These are phyloP conservation scores for Cryptosporidium meleagridis DNA, from an alignment of 169 alveolate genomes.

Conservation along the genomic window DNA sequence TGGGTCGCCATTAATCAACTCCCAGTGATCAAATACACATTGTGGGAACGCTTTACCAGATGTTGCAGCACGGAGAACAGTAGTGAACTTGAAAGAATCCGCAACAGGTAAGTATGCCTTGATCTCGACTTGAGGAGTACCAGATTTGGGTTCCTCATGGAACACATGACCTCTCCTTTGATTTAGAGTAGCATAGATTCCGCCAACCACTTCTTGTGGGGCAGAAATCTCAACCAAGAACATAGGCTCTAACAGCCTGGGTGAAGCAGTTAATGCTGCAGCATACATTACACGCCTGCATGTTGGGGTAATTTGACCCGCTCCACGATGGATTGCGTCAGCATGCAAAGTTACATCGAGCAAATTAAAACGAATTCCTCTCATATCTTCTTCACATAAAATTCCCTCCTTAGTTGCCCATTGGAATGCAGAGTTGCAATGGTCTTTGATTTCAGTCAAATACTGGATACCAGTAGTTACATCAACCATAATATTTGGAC, in stretches of 20 bases:
- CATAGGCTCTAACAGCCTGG: conserved; percentile 98
- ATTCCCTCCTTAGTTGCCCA: conserved; percentile 99
- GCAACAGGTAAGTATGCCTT: conserved; percentile 99
- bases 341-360: conserved; percentile 98
- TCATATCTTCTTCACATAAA: conserved; percentile 98
- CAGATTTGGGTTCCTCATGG: conserved; percentile 96
- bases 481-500: conserved; percentile 97
- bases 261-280: conserved; percentile 95
- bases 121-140: conserved; percentile 97
- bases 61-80: conserved; percentile 98
- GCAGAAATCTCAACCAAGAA: conserved; percentile 97
- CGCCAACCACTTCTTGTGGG: conserved; percentile 96
- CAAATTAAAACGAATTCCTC: conserved; percentile 97
- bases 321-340: conserved; percentile 99
- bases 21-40: conserved; percentile 99
- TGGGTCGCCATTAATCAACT: conserved; percentile 94
- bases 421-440: conserved; percentile 98
- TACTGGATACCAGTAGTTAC: conserved; percentile 96
- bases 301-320: conserved; percentile 98
- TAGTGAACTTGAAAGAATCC: conserved; percentile 99
- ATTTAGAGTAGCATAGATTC: conserved; percentile 95
- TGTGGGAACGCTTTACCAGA: conserved; percentile 99
- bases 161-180: conserved; percentile 98
- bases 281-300: conserved; percentile 97
- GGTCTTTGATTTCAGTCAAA: conserved; percentile 98